Base-by-base conservation (phyloP, 2,329 filamentous ascomycete genomes). In the Fusarium sp. region DNA sequence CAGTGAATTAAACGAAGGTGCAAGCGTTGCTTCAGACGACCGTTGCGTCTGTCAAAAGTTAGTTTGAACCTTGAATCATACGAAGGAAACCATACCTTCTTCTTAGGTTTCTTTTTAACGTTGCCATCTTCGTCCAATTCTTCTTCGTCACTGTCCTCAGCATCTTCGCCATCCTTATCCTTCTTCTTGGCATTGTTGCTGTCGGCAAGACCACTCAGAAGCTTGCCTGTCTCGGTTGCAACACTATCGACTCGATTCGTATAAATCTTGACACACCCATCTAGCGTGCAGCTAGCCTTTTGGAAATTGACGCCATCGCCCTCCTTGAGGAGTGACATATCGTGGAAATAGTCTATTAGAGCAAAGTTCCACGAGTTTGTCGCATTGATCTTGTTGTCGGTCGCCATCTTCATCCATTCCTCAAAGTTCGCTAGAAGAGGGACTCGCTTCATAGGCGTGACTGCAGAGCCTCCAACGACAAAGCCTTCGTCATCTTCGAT, bases 391-490 rank as follows among this genome's bases (percentile, higher is more conserved):
- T 96, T 96, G 83, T 99, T 99, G 83, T 99, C 96, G 16, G 96
- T 98, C 3, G 96, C 96, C 94, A 99, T 97, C 85, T 98, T 99
- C 94, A 99, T 98, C 96, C 95, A 98, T 79, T 99, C 96, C 79
- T 99, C 96, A 75, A 98, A 99, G 81, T 99, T 99, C 76, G 96
- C 96, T 56, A 99, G 84, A 73, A 99, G 92, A 2, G 96, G 96
- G 30, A 97, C 93, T 65, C 94, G 92, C 85, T 97, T 97, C 91
- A 97, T 95, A 55, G 95, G 96, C 62, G 96, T 97, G 55, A 97
- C 91, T 37, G 91, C 92, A 67, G 85, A 88, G 33, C 92, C 91
- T 61, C 88, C 89, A 45, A 92, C 91, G 74, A 89, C 86, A 67
- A 89, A 83, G 62, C 88, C 84, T 36, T 89, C 87, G 68, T 87